Evolutionary conservation across 345 rosid genomes (phyloP), one percentile per base, ranked within the genome.

Genomic region (Aquilaria sinensis): DNA sequence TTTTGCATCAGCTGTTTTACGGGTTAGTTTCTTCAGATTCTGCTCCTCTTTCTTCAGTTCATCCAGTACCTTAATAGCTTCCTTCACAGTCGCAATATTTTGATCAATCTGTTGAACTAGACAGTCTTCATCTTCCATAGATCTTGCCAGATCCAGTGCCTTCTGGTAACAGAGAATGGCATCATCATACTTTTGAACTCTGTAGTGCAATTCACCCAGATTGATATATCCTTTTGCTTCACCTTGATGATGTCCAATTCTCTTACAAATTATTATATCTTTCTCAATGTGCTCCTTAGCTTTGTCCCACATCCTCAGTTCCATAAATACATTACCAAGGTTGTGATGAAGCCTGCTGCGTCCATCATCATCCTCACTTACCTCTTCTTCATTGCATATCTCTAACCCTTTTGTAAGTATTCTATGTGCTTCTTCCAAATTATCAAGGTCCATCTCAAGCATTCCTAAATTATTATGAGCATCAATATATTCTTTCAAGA

Each of bases 141-240:
- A 80, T 72, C 82, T 80, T n/a, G 96, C 97, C 53, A 94, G 81
- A 37, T 72, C 74, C 64, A 79, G 80, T 12, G 97, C 96, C 69
- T 77, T 94, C 54, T 80, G 78, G 70, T 90, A 94, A 80, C 97
- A 90, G 56, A 57, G 66, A 55, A 76, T 72, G 29, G 96, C 99
- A 29, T 88, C 79, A 4, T 87, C 87, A 57, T 94, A 90, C 77
- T 78, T 87, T 58, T 90, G 93, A 60, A 74, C 78, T 72, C 76
- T 88, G 66, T 85, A 75, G 62, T 87, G 91, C 74, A 86, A 63
- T 65, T 90, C 96, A 37, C 96, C 99, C 16, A 94, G 99, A 79
- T 90, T 94, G 57, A 94, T 87, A 58, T 83, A 90, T 55, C 96
- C 99, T 69, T 94, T 94, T 50, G 99, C 97, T 82, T 90, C 96